Conservation (phyloP, 2,329 filamentous ascomycete genomes). For the Cordyceps militaris region DNA sequence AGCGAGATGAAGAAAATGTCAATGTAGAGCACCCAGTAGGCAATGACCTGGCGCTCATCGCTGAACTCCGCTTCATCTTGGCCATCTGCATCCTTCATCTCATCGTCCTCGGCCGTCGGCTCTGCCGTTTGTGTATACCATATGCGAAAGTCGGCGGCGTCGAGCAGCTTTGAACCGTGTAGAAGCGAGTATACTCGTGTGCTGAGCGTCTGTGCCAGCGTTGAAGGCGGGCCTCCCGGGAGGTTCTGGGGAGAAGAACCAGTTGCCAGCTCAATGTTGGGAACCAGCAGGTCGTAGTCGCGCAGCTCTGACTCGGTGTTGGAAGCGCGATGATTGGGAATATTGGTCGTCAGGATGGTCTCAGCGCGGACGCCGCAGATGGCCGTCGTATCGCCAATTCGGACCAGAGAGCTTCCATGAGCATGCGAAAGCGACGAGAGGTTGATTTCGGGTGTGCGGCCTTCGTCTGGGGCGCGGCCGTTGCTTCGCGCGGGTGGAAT, state of each 20-base stretch:
- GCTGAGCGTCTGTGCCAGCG: constrained; percentile 76
- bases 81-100: constrained; percentile 31
- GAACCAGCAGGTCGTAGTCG: constrained; percentile 71
- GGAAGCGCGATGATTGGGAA: constrained; percentile 55
- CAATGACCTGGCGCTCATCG: constrained; percentile 52
- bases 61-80: constrained; percentile 26
- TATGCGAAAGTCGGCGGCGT: constrained; percentile 64
- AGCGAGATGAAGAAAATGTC: constrained; percentile 92
- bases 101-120: constrained; percentile 38
- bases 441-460: constrained; percentile 69
- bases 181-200: constrained; percentile 72
- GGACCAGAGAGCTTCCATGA: constrained; percentile 82
- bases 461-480: constrained; percentile 63
- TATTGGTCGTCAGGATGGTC: constrained; percentile 67
- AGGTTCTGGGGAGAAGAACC: constrained; percentile 82
- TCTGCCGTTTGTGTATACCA: constrained; percentile 51
- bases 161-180: constrained; percentile 61
- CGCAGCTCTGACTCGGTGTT: constrained; percentile 41
- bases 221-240: constrained; percentile 73
- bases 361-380: constrained; percentile 89
- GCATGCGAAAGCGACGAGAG: constrained; percentile 80
- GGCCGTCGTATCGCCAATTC: constrained; percentile 84
- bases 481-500: constrained; percentile 63
- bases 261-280: constrained; percentile 87
- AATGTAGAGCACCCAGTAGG: constrained; percentile 92